A percentile compares a stretch with the other conserved stretches of the same genome.
phyloP scores from a whole-genome alignment of 306 rosid genomes.

The Quercus wislizeni region DNA sequence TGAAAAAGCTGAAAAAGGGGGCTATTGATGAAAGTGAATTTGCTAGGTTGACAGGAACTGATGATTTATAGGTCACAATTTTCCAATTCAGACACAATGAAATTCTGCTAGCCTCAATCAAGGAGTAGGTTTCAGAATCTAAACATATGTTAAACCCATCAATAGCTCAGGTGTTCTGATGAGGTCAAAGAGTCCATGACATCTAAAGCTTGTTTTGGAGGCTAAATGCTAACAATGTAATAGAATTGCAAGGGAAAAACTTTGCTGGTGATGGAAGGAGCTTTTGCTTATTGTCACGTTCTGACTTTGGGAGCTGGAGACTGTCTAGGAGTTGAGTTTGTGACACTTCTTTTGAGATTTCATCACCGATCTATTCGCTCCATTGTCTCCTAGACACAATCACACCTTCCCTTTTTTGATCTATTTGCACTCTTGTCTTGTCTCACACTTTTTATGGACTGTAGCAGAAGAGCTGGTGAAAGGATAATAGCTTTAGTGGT shows the following conservation, averaged over 20 bases:
- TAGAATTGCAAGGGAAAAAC: slow-evolving; percentile 7
- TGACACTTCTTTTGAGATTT: not conserved
- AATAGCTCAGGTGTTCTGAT: not conserved
- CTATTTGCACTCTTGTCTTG: not conserved
- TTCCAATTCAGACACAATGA: slow-evolving; percentile 8
- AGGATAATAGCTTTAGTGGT: too few relatives aligned
- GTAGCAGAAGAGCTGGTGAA: too few relatives aligned
- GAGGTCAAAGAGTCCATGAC: slow-evolving; percentile 6
- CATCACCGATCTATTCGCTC: not conserved
- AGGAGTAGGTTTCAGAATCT: not conserved
- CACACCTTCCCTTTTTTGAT: not conserved
- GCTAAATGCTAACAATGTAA: slow-evolving; percentile 10
- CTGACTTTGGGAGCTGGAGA: not conserved
- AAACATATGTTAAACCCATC: slow-evolving; percentile 1
- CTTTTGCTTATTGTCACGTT: not conserved
- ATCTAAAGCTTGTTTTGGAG: not conserved
- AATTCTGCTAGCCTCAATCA: slow-evolving; percentile 8
- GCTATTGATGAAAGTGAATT: slow-evolving; percentile 68
- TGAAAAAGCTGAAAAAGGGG: slow-evolving; percentile 88
- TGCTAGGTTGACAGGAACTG: slow-evolving; percentile 78
- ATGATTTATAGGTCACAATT: slow-evolving; percentile 45
- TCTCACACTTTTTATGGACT: not conserved
- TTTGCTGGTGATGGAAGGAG: slow-evolving; percentile 17
- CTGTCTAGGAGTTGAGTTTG: not conserved
- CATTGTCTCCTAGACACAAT: not conserved